Conservation (phyloP, 176 grass and related monocot genomes). For the Hordeum marinum region DNA sequence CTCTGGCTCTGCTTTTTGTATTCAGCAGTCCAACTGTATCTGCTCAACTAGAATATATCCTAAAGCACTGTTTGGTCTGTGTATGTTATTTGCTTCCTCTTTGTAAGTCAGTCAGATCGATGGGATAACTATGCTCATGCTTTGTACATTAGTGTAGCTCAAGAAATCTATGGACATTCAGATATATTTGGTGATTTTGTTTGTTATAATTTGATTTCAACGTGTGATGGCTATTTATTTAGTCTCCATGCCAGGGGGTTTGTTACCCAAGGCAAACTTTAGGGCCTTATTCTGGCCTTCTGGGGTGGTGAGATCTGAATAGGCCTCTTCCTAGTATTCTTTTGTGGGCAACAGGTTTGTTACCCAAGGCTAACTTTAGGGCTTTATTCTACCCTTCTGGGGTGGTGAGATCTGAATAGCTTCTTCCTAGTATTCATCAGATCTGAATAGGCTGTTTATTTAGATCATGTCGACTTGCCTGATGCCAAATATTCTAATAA, state of each 20-base stretch:
- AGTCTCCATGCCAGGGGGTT: neutral
- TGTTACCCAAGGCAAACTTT: neutral
- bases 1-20: neutral
- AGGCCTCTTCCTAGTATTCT: neutral
- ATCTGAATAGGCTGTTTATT: neutral
- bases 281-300: neutral
- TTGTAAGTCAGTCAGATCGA: neutral
- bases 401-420: neutral
- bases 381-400: neutral
- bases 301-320: neutral
- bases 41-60: slow-evolving; percentile 4
- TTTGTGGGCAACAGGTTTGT: neutral
- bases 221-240: neutral
- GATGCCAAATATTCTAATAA: neutral
- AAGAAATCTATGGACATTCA: slow-evolving; percentile 1
- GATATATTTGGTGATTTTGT: slow-evolving; percentile 7
- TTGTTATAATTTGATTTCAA: neutral
- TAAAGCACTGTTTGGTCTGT: slow-evolving; percentile 3
- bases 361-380: neutral
- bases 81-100: neutral
- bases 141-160: neutral
- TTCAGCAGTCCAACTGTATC: neutral
- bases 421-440: neutral
- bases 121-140: neutral
- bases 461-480: slow-evolving; percentile 7